phyloP scores from a whole-genome alignment of 176 grass and related monocot species.

The Musa beccarii region DNA sequence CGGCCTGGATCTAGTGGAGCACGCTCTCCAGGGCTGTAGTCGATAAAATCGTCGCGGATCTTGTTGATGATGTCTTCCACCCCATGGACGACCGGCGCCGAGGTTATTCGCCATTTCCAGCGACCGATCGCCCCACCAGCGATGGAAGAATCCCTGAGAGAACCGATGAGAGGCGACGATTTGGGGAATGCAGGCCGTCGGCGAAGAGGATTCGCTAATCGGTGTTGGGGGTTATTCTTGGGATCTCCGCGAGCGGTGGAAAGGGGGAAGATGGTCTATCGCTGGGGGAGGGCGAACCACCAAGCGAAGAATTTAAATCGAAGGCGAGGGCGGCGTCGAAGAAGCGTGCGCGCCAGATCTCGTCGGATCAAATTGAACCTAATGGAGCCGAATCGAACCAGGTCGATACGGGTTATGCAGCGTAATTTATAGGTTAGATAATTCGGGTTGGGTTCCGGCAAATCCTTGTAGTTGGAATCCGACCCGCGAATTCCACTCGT shows the following conservation, averaged over 20 bases:
- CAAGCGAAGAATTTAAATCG: neutral
- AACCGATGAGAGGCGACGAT: too few species aligned
- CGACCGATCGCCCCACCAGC: neutral
- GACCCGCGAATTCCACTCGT: too few species aligned
- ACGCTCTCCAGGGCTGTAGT: neutral
- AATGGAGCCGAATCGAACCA: too few species aligned
- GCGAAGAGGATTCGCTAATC: too few species aligned
- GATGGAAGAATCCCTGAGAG: neutral
- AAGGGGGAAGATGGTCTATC: neutral
- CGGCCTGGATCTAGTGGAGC: neutral
- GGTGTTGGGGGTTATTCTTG: neutral
- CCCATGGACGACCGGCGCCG: neutral
- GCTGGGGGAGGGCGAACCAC: neutral
- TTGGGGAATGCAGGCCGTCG: too few species aligned
- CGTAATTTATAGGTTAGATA: too few species aligned
- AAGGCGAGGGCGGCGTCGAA: too few species aligned
- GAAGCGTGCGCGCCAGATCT: too few species aligned
- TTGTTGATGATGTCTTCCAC: conserved; percentile 1
- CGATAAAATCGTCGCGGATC: neutral
- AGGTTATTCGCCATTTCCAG: neutral
- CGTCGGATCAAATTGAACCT: too few species aligned
- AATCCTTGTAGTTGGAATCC: too few species aligned
- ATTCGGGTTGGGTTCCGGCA: too few species aligned
- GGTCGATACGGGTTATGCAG: too few species aligned
- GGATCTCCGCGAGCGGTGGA: neutral